Conservation (phyloP, 2,329 filamentous ascomycete species). For the Hypoxylon sp. region DNA sequence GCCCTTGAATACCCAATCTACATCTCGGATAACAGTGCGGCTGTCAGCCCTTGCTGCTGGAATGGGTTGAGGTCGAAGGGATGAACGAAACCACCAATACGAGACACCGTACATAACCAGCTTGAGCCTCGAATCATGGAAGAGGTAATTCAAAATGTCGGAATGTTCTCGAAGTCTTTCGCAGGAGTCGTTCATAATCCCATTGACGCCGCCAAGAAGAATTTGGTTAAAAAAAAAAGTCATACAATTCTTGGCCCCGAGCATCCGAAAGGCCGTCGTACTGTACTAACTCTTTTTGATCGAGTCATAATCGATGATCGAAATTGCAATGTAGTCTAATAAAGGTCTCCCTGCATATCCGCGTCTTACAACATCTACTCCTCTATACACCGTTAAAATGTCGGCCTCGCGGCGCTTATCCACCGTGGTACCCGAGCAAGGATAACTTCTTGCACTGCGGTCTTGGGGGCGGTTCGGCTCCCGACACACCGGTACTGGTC, state of each 20-base stretch:
- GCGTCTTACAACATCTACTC: constrained; percentile 10
- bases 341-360: constrained; percentile 33
- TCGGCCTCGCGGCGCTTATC: constrained; percentile 3
- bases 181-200: constrained; percentile 5
- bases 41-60: neutral
- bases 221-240: constrained; percentile 13
- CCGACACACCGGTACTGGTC: constrained; percentile 32
- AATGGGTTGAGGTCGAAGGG: neutral
- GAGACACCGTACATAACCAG: neutral
- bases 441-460: constrained; percentile 10
- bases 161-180: neutral
- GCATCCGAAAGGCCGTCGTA: constrained; percentile 23
- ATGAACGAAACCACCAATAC: neutral
- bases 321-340: constrained; percentile 26
- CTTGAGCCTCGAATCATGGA: constrained; percentile 2
- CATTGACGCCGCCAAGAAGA: constrained; percentile 10
- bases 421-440: constrained; percentile 19
- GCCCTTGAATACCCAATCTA: neutral
- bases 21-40: constrained; percentile 5
- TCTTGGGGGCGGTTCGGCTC: constrained; percentile 20
- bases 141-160: neutral
- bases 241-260: constrained; percentile 18
- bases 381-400: constrained; percentile 5
- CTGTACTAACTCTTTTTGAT: constrained; percentile 5
- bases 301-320: constrained; percentile 20